Base-by-base conservation (phyloP, 2,329 filamentous ascomycete species). In the Colletotrichum sp. region DNA sequence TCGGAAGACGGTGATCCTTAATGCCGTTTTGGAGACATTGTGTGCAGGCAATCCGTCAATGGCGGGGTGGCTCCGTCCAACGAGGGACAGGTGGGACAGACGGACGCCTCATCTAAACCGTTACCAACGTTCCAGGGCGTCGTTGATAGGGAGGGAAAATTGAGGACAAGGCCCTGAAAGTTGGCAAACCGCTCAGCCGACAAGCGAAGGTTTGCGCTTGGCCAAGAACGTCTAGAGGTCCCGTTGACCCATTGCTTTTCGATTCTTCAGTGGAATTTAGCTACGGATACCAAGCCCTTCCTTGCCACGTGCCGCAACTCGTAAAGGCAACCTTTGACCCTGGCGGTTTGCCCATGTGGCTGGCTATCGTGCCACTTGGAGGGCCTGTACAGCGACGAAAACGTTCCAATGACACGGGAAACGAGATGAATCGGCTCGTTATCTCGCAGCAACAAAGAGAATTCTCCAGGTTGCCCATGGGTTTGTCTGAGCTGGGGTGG, bases 221-320 rank as follows among this genome's bases (percentile, higher is more conserved):
- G n/a, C 32, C 27, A 55, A 27, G 34, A 30, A 18, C 16, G 36
- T 48, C 43, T 55, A 55, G 62, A 62, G 73, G 69, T 67, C 55
- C 32, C 70, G 43, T 65, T 70, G 61, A 36, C 43, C 58, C 36
- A 58, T 66, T 43, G 55, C 62, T 62, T 71, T 66, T 72, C 36
- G 25, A 62, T 72, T 75, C 69, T 75, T 75, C 72, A 71, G 61
- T 61, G 30, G 56, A 36, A 27, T 62, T 34, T 66, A 58, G 58
- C 70, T 64, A 52, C 15, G 36, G 36, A 16, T 39, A 39, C 48
- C 64, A 75, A 58, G 74, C 70, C 73, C 70, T 73, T 68, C 70
- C 70, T 69, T 74, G 70, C 70, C 74, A 75, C 74, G 74, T 75
- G 74, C 56, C 55, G 58, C 18, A 28, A 64, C 43, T 68, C 27